Evolutionary conservation across 345 rosid species (phyloP).

Genomic region (Eucalyptus pumila): DNA sequence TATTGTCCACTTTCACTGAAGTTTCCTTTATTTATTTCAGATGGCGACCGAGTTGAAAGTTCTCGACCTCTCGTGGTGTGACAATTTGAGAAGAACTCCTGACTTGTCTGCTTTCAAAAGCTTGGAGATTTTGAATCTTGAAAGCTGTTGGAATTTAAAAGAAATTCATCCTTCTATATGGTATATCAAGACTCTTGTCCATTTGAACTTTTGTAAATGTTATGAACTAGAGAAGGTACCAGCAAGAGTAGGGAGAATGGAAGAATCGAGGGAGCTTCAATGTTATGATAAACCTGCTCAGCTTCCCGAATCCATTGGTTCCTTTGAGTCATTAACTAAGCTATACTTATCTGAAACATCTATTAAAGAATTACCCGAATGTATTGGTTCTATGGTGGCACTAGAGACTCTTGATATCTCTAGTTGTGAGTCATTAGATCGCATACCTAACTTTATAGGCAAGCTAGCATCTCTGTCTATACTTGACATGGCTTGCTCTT

Average conservation of each 20-base stretch:
- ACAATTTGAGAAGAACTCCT: rapidly evolving
- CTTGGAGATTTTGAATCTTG: not conserved
- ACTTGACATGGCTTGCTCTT: rapidly evolving
- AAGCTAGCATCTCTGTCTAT: not conserved
- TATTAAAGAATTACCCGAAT: not conserved
- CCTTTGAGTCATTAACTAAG: not conserved
- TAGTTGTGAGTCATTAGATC: rapidly evolving
- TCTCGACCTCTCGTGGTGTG: rapidly evolving
- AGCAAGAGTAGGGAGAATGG: too few species aligned
- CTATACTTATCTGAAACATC: rapidly evolving
- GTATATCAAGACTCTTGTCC: not conserved
- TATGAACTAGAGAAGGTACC: rapidly evolving
- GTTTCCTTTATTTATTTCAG: too few species aligned
- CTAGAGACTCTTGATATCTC: rapidly evolving
- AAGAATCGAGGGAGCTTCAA: too few species aligned
- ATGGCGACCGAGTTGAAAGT: too few species aligned
- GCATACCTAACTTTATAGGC: not conserved
- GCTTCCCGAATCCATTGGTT: not conserved
- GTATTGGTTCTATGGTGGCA: not conserved
- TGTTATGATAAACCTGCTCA: not conserved
- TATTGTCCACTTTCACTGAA: too few species aligned
- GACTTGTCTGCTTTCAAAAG: not conserved
- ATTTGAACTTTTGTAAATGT: rapidly evolving
- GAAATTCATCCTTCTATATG: not conserved
- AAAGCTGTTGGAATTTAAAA: rapidly evolving